phyloP scores from a whole-genome alignment of 176 grass and related monocot genomes.

The Cenchrus fungigraminus region DNA sequence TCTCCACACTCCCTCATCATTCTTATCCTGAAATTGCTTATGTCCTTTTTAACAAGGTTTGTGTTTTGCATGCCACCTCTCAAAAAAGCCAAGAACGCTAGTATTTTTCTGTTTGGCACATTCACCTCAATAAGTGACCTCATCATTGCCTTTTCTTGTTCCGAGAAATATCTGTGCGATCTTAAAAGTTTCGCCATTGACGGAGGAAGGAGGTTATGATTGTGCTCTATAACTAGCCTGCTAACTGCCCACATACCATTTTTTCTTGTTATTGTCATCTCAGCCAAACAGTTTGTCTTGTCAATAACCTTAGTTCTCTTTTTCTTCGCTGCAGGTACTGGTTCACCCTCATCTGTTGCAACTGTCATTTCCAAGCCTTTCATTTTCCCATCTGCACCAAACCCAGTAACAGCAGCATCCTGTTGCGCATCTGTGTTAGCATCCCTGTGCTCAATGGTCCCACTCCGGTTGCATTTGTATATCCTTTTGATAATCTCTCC shows the following conservation, averaged over 20 bases:
- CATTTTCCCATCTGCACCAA: too few species aligned
- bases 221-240: neutral
- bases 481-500: neutral
- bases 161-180: neutral
- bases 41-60: too few species aligned
- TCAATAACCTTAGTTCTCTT: neutral
- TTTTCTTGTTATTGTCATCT: neutral
- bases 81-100: too few species aligned
- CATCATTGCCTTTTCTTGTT: neutral
- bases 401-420: too few species aligned
- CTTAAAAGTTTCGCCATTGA: neutral
- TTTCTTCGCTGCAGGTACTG: neutral
- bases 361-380: too few species aligned
- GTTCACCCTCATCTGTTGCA: neutral
- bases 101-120: too few species aligned
- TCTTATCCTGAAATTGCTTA: too few species aligned
- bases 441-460: too few species aligned
- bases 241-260: neutral
- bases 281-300: neutral
- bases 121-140: neutral
- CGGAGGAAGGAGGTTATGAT: neutral
- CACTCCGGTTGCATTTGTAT: neutral
- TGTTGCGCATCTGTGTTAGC: too few species aligned
- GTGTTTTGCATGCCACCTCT: too few species aligned
- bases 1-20: too few species aligned